A percentile compares a stretch with the other conserved stretches of the same genome.
Conservation (phyloP, 768 basidiomycete genomes). For the Gymnopilus junonius region DNA sequence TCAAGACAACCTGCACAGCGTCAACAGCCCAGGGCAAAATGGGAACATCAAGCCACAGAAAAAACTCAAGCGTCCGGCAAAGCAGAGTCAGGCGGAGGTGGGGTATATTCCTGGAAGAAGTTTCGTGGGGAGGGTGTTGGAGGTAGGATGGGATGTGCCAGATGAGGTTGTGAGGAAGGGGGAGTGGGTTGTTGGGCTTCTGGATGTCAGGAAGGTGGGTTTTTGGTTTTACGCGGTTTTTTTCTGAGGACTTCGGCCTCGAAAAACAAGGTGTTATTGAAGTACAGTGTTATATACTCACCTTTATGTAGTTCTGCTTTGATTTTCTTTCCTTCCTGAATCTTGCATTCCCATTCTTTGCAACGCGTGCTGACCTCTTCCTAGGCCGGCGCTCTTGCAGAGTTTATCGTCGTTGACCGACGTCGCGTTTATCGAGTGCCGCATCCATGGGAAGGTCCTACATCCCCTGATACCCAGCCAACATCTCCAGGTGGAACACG, state of each 20-base stretch:
- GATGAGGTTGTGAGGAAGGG: constrained; percentile 71
- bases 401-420: constrained; percentile 85
- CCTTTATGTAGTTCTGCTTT: constrained; percentile 2
- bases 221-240: constrained; percentile 16
- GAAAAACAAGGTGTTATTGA: neutral
- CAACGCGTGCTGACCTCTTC: too few species aligned
- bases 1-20: neutral
- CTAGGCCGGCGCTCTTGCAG: constrained; percentile 88
- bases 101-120: constrained; percentile 89
- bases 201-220: constrained; percentile 81
- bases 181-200: constrained; percentile 86
- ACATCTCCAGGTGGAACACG: constrained; percentile 28
- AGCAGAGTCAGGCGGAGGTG: constrained; percentile 38
- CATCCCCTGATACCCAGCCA: constrained; percentile 11
- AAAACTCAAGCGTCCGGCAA: constrained; percentile 17
- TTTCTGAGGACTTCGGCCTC: too few species aligned
- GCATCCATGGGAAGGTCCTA: constrained; percentile 49
- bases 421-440: constrained; percentile 78
- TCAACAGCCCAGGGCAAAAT: neutral
- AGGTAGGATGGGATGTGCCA: constrained; percentile 80
- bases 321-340: neutral
- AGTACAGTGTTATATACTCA: neutral
- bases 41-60: neutral
- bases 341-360: too few species aligned
- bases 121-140: constrained; percentile 83